These are phyloP conservation scores for Myriosclerotinia curreyana DNA, from an alignment of 2,329 filamentous ascomycete species.

Conservation along the genomic window DNA sequence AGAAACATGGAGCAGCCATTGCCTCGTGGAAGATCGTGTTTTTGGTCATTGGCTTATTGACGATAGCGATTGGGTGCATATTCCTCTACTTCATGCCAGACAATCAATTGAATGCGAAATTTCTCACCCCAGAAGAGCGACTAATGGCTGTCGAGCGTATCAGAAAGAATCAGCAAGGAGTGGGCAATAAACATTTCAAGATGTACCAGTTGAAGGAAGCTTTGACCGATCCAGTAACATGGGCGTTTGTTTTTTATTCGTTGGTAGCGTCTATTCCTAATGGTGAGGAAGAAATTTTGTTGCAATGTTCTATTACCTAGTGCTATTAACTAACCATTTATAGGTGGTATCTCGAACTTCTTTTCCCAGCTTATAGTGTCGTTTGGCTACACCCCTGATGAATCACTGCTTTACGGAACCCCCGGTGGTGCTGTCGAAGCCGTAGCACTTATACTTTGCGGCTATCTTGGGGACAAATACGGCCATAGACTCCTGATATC, in stretches of 20 bases:
- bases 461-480: constrained; percentile 35
- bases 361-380: constrained; percentile 57
- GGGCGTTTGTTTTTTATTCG: constrained; percentile 46
- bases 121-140: constrained; percentile 45
- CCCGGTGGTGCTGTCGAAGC: constrained; percentile 37
- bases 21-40: constrained; percentile 59
- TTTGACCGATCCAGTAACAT: constrained; percentile 37
- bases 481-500: constrained; percentile 37
- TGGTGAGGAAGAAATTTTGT: constrained; percentile 26
- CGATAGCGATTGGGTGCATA: constrained; percentile 42
- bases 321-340: constrained; percentile 3
- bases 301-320: background rate
- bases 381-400: constrained; percentile 38
- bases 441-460: constrained; percentile 31
- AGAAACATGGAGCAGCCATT: constrained; percentile 51
- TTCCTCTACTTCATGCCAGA: constrained; percentile 47
- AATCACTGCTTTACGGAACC: constrained; percentile 37
- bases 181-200: constrained; percentile 53
- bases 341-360: constrained; percentile 55
- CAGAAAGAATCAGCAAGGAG: constrained; percentile 56
- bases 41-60: constrained; percentile 47
- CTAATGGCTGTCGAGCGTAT: constrained; percentile 47
- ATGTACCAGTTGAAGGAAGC: constrained; percentile 52
- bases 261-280: constrained; percentile 39
- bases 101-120: constrained; percentile 45